phyloP scores from a whole-genome alignment of 2,329 filamentous ascomycete genomes.

The Trichoderma cornu-damae region DNA sequence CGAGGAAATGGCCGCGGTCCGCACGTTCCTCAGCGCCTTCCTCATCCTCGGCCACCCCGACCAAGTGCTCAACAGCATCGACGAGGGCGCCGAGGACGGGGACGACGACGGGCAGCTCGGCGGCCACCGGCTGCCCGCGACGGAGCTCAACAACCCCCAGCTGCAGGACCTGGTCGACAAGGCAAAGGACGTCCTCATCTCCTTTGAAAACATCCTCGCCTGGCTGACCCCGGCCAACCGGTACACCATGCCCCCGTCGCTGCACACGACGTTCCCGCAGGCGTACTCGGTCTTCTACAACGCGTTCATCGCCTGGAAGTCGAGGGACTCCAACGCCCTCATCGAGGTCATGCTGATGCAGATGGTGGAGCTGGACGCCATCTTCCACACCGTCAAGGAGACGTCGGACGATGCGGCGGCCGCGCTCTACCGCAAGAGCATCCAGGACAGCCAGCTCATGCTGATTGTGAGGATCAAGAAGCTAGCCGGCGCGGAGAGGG shows the following conservation, averaged over 20 bases:
- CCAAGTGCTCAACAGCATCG: conserved; percentile 71
- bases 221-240: conserved; percentile 61
- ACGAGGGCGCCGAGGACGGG: conserved; percentile 53
- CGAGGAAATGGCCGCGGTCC: conserved; percentile 63
- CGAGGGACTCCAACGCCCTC: conserved; percentile 69
- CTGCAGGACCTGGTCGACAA: conserved; percentile 70
- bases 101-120: conserved; percentile 38
- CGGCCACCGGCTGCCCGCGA: conserved; percentile 32
- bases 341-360: conserved; percentile 83
- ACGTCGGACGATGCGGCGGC: conserved; percentile 68
- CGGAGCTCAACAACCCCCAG: conserved; percentile 56
- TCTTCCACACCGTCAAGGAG: conserved; percentile 78
- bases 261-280: conserved; percentile 59
- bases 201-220: conserved; percentile 69
- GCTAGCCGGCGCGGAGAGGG: conserved; percentile 65
- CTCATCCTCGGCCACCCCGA: conserved; percentile 74
- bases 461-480: conserved; percentile 75
- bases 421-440: conserved; percentile 72
- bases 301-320: conserved; percentile 79
- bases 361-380: conserved; percentile 78
- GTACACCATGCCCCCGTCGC: conserved; percentile 59
- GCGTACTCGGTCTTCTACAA: conserved; percentile 70
- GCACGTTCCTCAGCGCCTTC: conserved; percentile 75
- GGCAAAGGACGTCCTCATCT: conserved; percentile 69
- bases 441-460: conserved; percentile 74